Evolutionary conservation across 2,329 filamentous ascomycete species (phyloP), one percentile per base, ranked within the genome.

Genomic region (Verticillium nonalfalfae): DNA sequence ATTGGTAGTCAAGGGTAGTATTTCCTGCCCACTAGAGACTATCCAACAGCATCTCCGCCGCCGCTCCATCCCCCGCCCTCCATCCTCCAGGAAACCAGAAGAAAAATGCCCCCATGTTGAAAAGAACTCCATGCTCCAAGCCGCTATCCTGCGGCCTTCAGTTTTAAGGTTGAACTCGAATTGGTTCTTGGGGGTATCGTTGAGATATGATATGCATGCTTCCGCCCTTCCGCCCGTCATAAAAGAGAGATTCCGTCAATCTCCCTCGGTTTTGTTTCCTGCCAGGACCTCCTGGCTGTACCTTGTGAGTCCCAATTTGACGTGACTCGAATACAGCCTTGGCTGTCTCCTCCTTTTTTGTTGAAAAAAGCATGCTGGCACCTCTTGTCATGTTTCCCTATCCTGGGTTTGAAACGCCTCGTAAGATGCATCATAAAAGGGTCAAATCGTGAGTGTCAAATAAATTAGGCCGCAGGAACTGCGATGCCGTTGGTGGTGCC

Each of bases 201-300:
- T 76, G 74, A 76, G 74, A 76, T 76, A 69, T 74, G 62, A 72
- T 71, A 67, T 68, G 68, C 68, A 70, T 63, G 64, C 63, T 65
- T 60, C 56, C 66, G 57, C 58, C 60, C 61, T 58, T 56, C 55
- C 58, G 60, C 58, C 60, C 52, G 40, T 52, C 45, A 11, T 52
- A 21, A 52, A 52, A 21, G 18, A 52, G 45, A 52, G 45, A 52
- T 52, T 36, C 45, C 45, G 18, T 52, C 45, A 36, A 52, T 52
- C 45, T 61, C 61, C 59, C 36, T 55, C 65, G 60, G 58, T 62
- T 63, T 65, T 62, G 62, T 64, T 56, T 52, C 60, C 64, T 64
- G 64, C 64, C 64, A 61, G 62, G 63, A 62, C 62, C 64, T 64
- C 66, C 61, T 60, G 57, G 63, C 64, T 67, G 66, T 65, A 63